Evolutionary conservation across 257 asterid species (phyloP), one percentile per base, ranked within the genome.

Genomic region (Echites panduratus): DNA sequence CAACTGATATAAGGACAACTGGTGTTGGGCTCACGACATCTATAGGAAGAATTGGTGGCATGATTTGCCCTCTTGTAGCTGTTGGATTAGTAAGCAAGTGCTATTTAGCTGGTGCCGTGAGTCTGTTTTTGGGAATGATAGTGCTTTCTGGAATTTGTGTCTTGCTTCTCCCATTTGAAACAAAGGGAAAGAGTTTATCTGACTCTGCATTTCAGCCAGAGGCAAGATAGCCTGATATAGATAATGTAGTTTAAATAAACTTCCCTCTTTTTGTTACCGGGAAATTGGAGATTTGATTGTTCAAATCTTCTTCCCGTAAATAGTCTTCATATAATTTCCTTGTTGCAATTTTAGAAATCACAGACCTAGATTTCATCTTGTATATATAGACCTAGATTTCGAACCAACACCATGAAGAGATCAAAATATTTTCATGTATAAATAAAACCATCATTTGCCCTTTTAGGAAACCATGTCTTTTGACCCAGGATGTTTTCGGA

Each of bases 21-120:
- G 93, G 84, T 0, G 91, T 84, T 47, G 97, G 97, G 75, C 66
- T 83, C 32, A 78, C 96, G 32, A 64, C 82, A 59, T 75, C 85
- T 13, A 29, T 90, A 5, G 97, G 97, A 68, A 84, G 82, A 79
- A 73, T 83, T 5, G 91, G 96, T 2, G 93, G 96, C 17, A 87
- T 89, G 93, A 76, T 90, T 67, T 84, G 90, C 79, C 96, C 97
- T 24, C 86, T 87, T 27, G 85, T 84, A 44, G 96, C 90, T 5
- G 91, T 88, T 35, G 83, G 80, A 5, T 75, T 90, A 79, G 91
- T 89, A 40, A 83, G 81, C 61, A 78, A 79, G 27, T 90, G 92
- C 71, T 85, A 86, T 66, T 86, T 84, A 76, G 68, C 82, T 20
- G 81, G 79, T 61, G 91, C 97, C 43, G 84, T 90, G 4, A 53